Base-by-base conservation (phyloP, 1,139 yeast genomes). In the Debaryomyces coudertii region DNA sequence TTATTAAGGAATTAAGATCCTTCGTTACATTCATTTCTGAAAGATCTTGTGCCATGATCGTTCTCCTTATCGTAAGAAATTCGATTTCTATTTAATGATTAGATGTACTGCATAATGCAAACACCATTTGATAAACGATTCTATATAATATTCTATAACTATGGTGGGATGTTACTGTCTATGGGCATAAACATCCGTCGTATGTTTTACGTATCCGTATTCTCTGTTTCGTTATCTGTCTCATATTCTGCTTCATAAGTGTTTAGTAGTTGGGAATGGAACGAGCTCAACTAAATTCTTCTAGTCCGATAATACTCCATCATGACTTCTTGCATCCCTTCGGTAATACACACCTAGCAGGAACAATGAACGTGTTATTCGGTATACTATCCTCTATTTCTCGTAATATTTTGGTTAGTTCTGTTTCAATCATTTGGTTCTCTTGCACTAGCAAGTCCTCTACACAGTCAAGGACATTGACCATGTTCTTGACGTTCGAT, bases 1-100 rank as follows among this genome's bases (percentile, higher is more conserved):
- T 53, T 11, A 59, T 41, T 2, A 59, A 45, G 8, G 53, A 44
- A 29, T 46, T 48, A 3, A 54, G 47, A 36, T 60, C 62, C 39
- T 51, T 58, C 12, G 44, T 34, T 31, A 42, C 40, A 18, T 34
- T 45, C 35, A 46, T 48, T 12, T n/a, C 38, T 36, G 14, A n/a
- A 35, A 29, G n/a, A n/a, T n/a, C 15, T 20, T 20, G 18, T 20
- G 8, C 9, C 14, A 16, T 33, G 9, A 18, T 33, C 36, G 18
- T 31, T 33, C 24, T 18, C 36, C 36, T 18, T 33, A 3, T 33
- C 18, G 14, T 33, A 4, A 20, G 27, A 25, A 11, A 20, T n/a
- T 14, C 27, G 23, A 30, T 35, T 36, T 14, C 24, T 25, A 36
- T 33, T 33, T 25, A 28, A 24, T 35, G n/a, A 29, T 42, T n/a